Percentiles rank a stretch among this genome's conserved stretches.
These are phyloP conservation scores for Pseudocercospora pini-densiflorae DNA, from an alignment of 2,329 filamentous ascomycete genomes.

Conservation along the genomic window DNA sequence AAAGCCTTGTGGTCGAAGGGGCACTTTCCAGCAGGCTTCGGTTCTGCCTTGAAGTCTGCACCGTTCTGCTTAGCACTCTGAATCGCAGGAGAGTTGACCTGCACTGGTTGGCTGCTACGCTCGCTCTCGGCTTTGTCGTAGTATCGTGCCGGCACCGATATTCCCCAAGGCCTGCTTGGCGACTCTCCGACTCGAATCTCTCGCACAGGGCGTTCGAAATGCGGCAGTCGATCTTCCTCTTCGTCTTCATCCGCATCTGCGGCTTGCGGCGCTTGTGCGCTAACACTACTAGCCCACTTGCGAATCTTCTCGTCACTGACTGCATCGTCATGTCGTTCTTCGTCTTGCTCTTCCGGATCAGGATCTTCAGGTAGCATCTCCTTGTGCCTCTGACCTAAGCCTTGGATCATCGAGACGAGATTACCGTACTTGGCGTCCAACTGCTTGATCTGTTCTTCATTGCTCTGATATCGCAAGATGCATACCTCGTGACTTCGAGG, in stretches of 20 bases:
- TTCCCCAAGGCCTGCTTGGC: conserved; percentile 91
- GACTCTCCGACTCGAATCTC: conserved; percentile 94
- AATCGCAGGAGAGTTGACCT: conserved; percentile 56
- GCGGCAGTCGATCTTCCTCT: conserved; percentile 68
- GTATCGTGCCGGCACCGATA: conserved; percentile 70
- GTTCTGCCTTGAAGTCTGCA: conserved; percentile 9
- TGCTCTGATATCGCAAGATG: conserved; percentile 85
- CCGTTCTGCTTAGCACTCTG: conserved; percentile 32
- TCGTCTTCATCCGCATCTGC: conserved; percentile 46
- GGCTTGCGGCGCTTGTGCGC: conserved; percentile 56
- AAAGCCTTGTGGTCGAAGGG: conserved; percentile 27
- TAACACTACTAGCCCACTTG: conserved; percentile 82
- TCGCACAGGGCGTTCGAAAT: conserved; percentile 83
- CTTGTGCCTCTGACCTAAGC: conserved; percentile 83
- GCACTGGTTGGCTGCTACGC: conserved; percentile 44
- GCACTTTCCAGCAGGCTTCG: conserved; percentile 27
- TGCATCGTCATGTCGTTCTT: conserved; percentile 44
- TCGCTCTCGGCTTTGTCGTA: conserved; percentile 45
- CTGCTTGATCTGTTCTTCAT: conserved; percentile 81
- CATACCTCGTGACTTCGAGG: conserved; percentile 93
- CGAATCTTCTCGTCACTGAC: conserved; percentile 74
- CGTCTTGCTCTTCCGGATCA: conserved; percentile 51
- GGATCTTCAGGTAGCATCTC: conserved; percentile 73
- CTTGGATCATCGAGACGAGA: conserved; percentile 92
- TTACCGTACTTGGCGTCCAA: conserved; percentile 94